A percentile compares a stretch with the other conserved stretches of the same genome.
Evolutionary conservation across 2,329 filamentous ascomycete species (phyloP).

Genomic region (Sporothrix brasiliensis): DNA sequence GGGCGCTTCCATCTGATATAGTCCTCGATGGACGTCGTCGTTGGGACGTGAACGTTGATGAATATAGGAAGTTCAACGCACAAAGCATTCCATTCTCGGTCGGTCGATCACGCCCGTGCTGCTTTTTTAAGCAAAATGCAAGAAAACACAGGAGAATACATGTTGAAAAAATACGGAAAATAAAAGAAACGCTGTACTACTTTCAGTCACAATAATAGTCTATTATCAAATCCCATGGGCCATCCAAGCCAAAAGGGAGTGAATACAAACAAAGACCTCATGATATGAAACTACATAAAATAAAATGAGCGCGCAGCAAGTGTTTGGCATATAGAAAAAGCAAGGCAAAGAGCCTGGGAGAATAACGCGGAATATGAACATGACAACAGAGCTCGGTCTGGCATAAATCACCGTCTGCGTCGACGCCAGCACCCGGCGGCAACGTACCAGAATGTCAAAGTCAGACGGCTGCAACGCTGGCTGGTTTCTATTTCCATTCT

Average conservation of each 20-base stretch:
- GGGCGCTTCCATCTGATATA: constrained; percentile 19
- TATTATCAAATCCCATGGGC: not conserved
- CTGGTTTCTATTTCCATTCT: constrained; percentile 14
- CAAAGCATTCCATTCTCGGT: no score
- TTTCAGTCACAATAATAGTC: no score
- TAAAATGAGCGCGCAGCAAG: not conserved
- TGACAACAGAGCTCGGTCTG: not conserved
- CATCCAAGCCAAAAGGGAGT: constrained; percentile 6
- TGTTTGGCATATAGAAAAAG: not conserved
- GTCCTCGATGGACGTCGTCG: constrained; percentile 8
- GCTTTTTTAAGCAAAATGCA: no score
- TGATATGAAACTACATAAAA: not conserved
- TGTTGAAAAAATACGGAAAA: not conserved
- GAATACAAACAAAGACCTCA: no score
- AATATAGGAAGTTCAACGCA: no score
- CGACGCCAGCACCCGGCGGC: no score
- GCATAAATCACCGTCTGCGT: not conserved
- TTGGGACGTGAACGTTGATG: not conserved
- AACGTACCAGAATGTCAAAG: not conserved
- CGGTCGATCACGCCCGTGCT: no score
- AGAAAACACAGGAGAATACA: not conserved
- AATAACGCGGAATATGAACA: not conserved
- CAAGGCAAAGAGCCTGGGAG: not conserved
- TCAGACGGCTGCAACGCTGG: constrained; percentile 9
- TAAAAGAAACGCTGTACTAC: not conserved